Base-by-base conservation (phyloP, 208 protist genomes). In the Acanthamoeba castellanii region DNA sequence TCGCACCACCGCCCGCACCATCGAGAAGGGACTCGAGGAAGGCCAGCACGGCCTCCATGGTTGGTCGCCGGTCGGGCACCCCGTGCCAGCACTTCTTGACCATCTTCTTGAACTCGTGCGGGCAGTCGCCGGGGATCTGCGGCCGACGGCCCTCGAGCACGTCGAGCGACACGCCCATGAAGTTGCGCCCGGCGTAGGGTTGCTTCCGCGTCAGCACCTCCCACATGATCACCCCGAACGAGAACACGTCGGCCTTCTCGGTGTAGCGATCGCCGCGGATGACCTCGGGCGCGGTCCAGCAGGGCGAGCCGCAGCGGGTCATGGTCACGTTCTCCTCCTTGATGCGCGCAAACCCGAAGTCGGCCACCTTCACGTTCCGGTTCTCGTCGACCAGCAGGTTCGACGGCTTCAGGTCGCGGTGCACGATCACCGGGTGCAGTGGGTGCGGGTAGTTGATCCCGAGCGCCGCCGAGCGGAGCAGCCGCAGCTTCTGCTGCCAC, bases 291-390 rank as follows among this genome's bases (percentile, higher is more conserved):
- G 78, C 78, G 13, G 84, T 90, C 84, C 84, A 90, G 59, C 84
- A 90, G 32, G 84, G 84, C 27, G 84, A 68, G 84, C 84, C 84
- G 59, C 84, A 90, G 32, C 84, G 84, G 7, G 84, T 90, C 84
- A 90, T 90, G 9, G 84, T 90, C 32, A 47, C 84, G 52, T 90
- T 90, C 18, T 90, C 84, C 59, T 90, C 84, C 59, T 70, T 61
- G 84, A 90, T 90, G 30, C 84, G 84, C 30, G 84, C 84, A 22
- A 90, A 90, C 30, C 84, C 84, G 37, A 90, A 90, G 84, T 90
- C 84, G 50, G 84, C 84, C 55, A 90, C 59, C 59, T 90, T 90
- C 59, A 90, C 84, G 57, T 90, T 90, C 22, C 84, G 3, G 57
- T 32, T 90, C 7, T 90, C 84, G 30, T 90, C 84, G 20, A 91